phyloP scores from a whole-genome alignment of 176 grass and related monocot species.

The Pontederia paniculata region DNA sequence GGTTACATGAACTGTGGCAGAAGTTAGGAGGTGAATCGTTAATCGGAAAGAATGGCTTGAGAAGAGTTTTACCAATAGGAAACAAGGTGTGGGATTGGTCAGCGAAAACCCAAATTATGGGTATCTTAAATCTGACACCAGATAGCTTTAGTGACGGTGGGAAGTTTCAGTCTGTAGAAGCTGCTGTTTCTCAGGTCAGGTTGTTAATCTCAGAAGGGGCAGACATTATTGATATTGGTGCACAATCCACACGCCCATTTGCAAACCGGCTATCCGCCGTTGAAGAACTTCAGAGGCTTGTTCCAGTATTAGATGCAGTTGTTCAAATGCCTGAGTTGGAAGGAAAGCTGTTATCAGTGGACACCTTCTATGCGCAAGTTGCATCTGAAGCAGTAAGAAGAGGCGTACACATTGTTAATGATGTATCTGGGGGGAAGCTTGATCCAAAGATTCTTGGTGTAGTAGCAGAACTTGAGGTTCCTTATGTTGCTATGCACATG shows the following conservation, averaged over 20 bases:
- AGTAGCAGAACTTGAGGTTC: slow-evolving; percentile 58
- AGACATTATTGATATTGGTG: slow-evolving; percentile 88
- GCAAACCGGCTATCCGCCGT: slow-evolving; percentile 45
- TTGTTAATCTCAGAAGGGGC: slow-evolving; percentile 67
- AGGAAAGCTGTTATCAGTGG: slow-evolving; percentile 59
- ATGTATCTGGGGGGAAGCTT: slow-evolving; percentile 66
- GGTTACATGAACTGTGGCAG: slow-evolving; percentile 61
- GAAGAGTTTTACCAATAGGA: slow-evolving; percentile 52
- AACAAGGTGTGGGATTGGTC: slow-evolving; percentile 47
- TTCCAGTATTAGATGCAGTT: slow-evolving; percentile 56
- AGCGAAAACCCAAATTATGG: slow-evolving; percentile 67
- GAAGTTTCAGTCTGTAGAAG: slow-evolving; percentile 47
- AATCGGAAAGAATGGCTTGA: slow-evolving; percentile 56
- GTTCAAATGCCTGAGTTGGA: slow-evolving; percentile 51
- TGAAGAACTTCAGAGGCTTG: slow-evolving; percentile 68
- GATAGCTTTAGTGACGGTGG: slow-evolving; percentile 94
- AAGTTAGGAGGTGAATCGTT: slow-evolving; percentile 69
- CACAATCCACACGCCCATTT: slow-evolving; percentile 82
- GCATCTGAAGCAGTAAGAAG: slow-evolving; percentile 66
- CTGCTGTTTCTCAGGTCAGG: slow-evolving; percentile 46
- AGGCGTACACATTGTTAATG: slow-evolving; percentile 72
- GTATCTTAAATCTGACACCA: slow-evolving; percentile 75
- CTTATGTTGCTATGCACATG: slow-evolving; percentile 83
- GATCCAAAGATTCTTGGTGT: slow-evolving; percentile 62
- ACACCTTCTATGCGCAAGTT: slow-evolving; percentile 78